Base-by-base conservation (phyloP, 1,284 basidiomycete species). In the Cutaneotrichosporon sp. region DNA sequence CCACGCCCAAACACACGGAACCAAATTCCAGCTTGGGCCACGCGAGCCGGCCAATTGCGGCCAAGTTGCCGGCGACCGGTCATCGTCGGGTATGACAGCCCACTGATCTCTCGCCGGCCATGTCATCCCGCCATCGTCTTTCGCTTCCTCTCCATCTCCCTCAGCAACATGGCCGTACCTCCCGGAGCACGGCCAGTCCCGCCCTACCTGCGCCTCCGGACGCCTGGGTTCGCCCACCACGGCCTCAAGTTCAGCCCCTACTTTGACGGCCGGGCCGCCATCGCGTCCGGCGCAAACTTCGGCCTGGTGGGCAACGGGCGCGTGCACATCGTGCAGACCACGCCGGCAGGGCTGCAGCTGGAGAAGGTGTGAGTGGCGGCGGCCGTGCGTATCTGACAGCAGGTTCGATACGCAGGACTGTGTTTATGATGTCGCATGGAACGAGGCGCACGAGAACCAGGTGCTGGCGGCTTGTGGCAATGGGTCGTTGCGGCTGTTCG, bases 371-470 rank as follows among this genome's bases (percentile, higher is more conserved):
- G 74, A 70, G 82, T 77, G 3, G 10, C 19, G 22, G 25, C 32
- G n/a, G 31, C 1, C 22, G 25, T 8, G 16, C n/a, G 24, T 29
- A 12, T 45, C 41, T 45, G 37, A 46, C 38, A 14, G 17, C 55
- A 94, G 89, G 59, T 97, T 87, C 66, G 90, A 96, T 71, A 89
- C 93, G 0, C 90, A 96, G 72, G 93, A 97, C 69, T 90, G 88
- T 0, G 77, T 97, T 3, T 97, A 90, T 71, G 92, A 94, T 65
- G 75, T 91, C 29, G 90, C 90, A 0, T 96, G 91, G 88, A 90
- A 87, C 41, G 91, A 97, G 74, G 71, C 85, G 27, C 90, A 97
- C 74, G 93, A 97, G 78, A 70, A 96, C 68, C 93, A 97, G 69
- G 76, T 97, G 31, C 85, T 87, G 1, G 85, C 90, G 1, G 88